Base-by-base conservation (phyloP, 495 filamentous ascomycete genomes). In the Apodospora peruviana region DNA sequence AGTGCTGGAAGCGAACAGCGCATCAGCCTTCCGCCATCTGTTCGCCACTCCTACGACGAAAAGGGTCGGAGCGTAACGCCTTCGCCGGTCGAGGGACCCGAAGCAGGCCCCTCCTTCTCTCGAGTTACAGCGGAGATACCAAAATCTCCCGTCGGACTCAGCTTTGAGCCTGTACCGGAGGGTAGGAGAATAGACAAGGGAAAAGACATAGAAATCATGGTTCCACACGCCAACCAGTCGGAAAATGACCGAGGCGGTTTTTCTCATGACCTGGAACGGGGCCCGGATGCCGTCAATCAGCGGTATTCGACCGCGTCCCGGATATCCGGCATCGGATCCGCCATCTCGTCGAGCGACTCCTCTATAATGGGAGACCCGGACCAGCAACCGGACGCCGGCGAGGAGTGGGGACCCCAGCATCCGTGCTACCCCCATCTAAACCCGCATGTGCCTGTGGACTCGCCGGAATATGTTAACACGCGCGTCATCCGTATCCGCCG, bases 381-480 rank as follows among this genome's bases (percentile, higher is more conserved):
- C 27, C 51, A 63, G 19, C 66, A 69, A 21, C 73, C 70, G 35
- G 75, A 76, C 48, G 58, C 74, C 22, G 74, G 71, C 12, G 81
- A 79, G 35, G 79, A 82, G 68, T 96, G 90, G 90, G 88, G 89
- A 2, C 88, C 90, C 18, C 81, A 83, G 18, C 91, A 96, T 59
- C 90, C 90, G 5, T 95, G 90, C 64, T 95, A 82, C 61, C 91
- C 91, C 36, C 93, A 99, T 65, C 74, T 85, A 45, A 99, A 99
- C 63, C 88, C 91, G 0, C 89, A 95, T 63, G 87, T 96, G 16
- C 88, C 91, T 1, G 60, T 86, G 17, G 74, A 80, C 39, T 91
- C 87, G 2, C 72, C 79, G 5, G 81, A 95, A 53, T 86, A 84
- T 57, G 65, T 74, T 37, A 81, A 71, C 5, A 99, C 93, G 14